These are phyloP conservation scores for Colletotrichum costaricense DNA, from an alignment of 2,329 filamentous ascomycete genomes.

Conservation along the genomic window DNA sequence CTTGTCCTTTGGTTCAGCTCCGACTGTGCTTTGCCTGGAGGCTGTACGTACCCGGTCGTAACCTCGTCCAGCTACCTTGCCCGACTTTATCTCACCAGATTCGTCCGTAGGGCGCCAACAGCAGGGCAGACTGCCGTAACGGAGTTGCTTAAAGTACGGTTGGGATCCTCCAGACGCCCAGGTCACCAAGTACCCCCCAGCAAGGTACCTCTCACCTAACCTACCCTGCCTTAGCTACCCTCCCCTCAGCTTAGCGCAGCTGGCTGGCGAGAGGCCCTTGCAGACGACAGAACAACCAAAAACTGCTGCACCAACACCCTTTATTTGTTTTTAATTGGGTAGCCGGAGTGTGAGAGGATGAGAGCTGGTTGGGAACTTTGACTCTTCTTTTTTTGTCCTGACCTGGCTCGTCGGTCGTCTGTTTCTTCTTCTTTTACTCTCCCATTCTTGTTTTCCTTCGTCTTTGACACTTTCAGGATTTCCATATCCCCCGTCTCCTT, in stretches of 20 bases:
- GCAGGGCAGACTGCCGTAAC: background rate
- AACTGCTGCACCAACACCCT: constrained; percentile 5
- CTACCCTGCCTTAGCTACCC: background rate
- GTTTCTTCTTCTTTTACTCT: constrained; percentile 5
- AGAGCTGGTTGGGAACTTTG: constrained; percentile 2
- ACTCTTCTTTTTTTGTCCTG: background rate
- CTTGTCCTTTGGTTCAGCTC: constrained; percentile 9
- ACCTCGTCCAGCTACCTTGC: background rate
- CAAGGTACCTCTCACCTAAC: background rate
- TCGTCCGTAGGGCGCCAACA: background rate
- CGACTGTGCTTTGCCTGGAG: background rate
- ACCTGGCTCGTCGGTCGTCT: background rate
- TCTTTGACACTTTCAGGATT: background rate
- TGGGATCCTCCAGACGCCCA: background rate
- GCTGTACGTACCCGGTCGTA: constrained; percentile 17
- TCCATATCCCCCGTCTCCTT: background rate
- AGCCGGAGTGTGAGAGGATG: background rate
- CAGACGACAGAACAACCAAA: constrained; percentile 29
- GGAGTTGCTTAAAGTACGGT: background rate
- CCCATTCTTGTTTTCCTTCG: background rate
- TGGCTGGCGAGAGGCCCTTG: constrained; percentile 31
- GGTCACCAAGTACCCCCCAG: background rate
- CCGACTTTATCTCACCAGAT: background rate
- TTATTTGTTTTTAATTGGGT: constrained; percentile 4
- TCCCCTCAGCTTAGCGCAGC: constrained; percentile 14